Conservation (phyloP, 768 basidiomycete genomes). For the Pleurotus pulmonarius region DNA sequence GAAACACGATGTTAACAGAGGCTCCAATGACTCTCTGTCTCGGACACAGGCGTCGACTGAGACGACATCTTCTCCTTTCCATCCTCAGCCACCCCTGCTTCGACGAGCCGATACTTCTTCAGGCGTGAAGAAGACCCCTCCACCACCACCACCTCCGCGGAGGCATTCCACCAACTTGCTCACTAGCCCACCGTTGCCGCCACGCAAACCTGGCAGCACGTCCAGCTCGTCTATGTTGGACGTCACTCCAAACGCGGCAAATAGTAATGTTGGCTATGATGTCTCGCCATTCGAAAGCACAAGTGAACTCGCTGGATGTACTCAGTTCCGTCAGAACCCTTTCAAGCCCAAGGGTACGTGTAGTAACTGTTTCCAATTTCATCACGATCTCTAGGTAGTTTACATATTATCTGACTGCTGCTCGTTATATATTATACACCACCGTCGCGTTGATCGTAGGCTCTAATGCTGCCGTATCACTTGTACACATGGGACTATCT, state of each 20-base stretch:
- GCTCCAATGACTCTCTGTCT: slow-evolving; percentile 16
- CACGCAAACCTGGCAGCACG: slow-evolving; percentile 11
- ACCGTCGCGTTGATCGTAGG: no score
- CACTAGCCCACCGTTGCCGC: slow-evolving; percentile 30
- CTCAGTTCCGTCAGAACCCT: slow-evolving; percentile 60
- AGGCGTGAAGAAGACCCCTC: slow-evolving; percentile 38
- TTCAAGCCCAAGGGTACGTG: slow-evolving; percentile 66
- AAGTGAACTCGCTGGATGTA: slow-evolving; percentile 45
- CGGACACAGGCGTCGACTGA: neutral
- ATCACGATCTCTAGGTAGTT: slow-evolving; percentile 17
- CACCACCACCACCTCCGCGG: slow-evolving; percentile 67
- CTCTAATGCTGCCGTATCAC: no score
- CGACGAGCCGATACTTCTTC: slow-evolving; percentile 19
- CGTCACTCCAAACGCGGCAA: slow-evolving; percentile 30
- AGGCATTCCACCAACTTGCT: slow-evolving; percentile 28
- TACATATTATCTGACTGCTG: neutral
- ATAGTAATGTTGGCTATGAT: slow-evolving; percentile 34
- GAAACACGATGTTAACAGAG: neutral
- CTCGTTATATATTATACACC: no score
- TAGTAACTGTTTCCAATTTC: slow-evolving; percentile 61
- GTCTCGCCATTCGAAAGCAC: slow-evolving; percentile 67
- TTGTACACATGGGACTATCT: no score
- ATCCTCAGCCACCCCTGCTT: slow-evolving; percentile 14
- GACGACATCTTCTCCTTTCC: neutral
- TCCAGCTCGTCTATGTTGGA: slow-evolving; percentile 14